These are phyloP conservation scores for Penicillium vulpinum DNA, from an alignment of 2,329 filamentous ascomycete species.

Conservation along the genomic window DNA sequence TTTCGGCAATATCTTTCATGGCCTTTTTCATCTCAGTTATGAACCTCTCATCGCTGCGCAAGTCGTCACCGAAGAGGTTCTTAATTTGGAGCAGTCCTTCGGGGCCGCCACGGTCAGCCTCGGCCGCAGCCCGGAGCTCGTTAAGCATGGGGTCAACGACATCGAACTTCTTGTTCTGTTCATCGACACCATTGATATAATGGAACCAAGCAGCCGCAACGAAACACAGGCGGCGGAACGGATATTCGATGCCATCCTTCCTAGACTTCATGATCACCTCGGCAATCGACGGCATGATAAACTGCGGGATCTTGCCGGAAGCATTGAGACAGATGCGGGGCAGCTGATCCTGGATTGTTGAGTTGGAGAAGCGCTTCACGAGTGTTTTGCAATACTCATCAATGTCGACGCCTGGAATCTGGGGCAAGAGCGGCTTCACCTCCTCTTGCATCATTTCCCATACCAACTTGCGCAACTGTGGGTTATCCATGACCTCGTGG, in stretches of 20 bases:
- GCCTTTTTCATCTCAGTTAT: conserved; percentile 49
- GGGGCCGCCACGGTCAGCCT: conserved; percentile 47
- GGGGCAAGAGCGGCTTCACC: conserved; percentile 55
- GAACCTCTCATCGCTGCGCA: conserved; percentile 52
- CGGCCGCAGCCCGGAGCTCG: conserved; percentile 50
- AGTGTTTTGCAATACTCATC: conserved; percentile 56
- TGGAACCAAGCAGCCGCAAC: conserved; percentile 54
- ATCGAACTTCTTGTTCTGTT: conserved; percentile 44
- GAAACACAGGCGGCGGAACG: conserved; percentile 50
- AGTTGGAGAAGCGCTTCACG: conserved; percentile 58
- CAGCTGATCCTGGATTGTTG: conserved; percentile 58
- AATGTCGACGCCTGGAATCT: conserved; percentile 53
- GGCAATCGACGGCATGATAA: conserved; percentile 43
- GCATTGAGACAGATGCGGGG: conserved; percentile 54
- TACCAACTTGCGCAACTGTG: conserved; percentile 50
- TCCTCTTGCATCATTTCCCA: conserved; percentile 59
- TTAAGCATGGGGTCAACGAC: conserved; percentile 54
- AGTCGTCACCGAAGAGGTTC: conserved; percentile 54
- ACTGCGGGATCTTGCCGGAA: conserved; percentile 56
- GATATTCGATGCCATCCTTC: neutral
- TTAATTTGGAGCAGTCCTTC: conserved; percentile 48
- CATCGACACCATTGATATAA: conserved; percentile 54
- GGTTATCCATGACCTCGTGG: conserved; percentile 55
- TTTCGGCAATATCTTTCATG: conserved; percentile 49
- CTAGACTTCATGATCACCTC: conserved; percentile 36